Percentiles rank a stretch among this genome's conserved stretches.
These are phyloP conservation scores for Fusarium xyrophilum DNA, from an alignment of 2,329 filamentous ascomycete genomes.

Conservation along the genomic window DNA sequence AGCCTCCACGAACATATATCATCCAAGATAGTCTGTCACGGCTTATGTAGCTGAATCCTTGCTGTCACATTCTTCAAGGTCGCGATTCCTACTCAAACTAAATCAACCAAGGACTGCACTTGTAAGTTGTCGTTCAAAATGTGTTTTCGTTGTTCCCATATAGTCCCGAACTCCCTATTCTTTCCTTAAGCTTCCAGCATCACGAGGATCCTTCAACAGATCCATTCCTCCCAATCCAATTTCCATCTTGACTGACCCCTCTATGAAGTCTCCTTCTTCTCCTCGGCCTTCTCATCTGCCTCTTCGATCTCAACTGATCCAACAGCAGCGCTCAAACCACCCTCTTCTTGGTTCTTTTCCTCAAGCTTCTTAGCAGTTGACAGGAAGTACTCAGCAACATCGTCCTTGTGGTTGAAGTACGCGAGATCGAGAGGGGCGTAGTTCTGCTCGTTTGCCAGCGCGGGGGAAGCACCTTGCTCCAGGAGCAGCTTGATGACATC, in stretches of 20 bases:
- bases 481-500: conserved; percentile 79
- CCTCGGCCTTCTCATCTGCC: conserved; percentile 39
- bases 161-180: conserved; percentile 11
- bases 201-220: not conserved
- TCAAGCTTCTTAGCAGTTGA: conserved; percentile 57
- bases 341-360: conserved; percentile 53
- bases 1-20: not conserved
- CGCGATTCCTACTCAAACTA: not conserved
- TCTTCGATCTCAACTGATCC: conserved; percentile 50
- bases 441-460: conserved; percentile 80
- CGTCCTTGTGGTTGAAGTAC: conserved; percentile 71
- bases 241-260: not conserved
- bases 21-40: too few species aligned
- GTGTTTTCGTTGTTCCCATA: conserved; percentile 18
- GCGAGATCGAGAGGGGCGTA: conserved; percentile 81
- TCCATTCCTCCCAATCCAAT: not conserved
- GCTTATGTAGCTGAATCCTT: rapidly evolving
- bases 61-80: not conserved
- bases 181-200: not conserved
- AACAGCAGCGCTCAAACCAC: conserved; percentile 51
- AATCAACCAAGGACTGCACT: too few species aligned
- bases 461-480: conserved; percentile 77
- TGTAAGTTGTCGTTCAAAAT: not conserved
- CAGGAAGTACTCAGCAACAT: conserved; percentile 68
- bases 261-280: conserved; percentile 29